Evolutionary conservation across 1,284 basidiomycete genomes (phyloP).

Genomic region (Hortiboletus rubellus): DNA sequence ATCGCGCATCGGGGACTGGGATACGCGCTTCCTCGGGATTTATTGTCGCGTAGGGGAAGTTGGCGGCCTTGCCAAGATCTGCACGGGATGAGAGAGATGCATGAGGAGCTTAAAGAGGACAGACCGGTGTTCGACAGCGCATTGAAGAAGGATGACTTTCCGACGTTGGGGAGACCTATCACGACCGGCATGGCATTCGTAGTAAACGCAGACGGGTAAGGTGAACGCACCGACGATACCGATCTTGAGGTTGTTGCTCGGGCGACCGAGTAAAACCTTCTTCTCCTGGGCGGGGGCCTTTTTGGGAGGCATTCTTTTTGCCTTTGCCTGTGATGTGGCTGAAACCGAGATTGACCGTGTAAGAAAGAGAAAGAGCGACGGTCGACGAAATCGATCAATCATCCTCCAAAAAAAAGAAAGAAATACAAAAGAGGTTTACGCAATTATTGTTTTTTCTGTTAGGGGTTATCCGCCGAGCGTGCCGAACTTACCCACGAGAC

Average conservation of each 20-base stretch:
- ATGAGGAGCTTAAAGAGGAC: constrained; percentile 12
- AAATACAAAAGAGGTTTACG: neutral
- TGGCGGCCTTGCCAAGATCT: constrained; percentile 97
- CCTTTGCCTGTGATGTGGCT: constrained; percentile 39
- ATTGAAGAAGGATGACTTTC: constrained; percentile 96
- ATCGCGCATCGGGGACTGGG: constrained; percentile 94
- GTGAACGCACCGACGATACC: constrained; percentile 87
- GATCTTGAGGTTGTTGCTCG: constrained; percentile 92
- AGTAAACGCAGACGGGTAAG: constrained; percentile 11
- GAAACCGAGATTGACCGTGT: constrained; percentile 24
- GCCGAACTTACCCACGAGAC: constrained; percentile 14
- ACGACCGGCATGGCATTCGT: constrained; percentile 15
- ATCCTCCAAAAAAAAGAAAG: constrained; percentile 24
- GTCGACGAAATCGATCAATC: constrained; percentile 38
- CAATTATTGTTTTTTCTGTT: neutral
- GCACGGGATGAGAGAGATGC: constrained; percentile 7
- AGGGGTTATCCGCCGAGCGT: constrained; percentile 26
- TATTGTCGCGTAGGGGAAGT: constrained; percentile 99
- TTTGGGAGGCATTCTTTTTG: constrained; percentile 82
- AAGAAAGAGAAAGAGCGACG: constrained; percentile 17
- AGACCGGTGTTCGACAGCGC: constrained; percentile 86
- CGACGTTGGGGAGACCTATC: constrained; percentile 88
- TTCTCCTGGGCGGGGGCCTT: constrained; percentile 76
- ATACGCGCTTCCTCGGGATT: constrained; percentile 93
- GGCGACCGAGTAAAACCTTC: constrained; percentile 84